Evolutionary conservation across 208 protist species (phyloP).

Genomic region (Trypanosoma scelopori): DNA sequence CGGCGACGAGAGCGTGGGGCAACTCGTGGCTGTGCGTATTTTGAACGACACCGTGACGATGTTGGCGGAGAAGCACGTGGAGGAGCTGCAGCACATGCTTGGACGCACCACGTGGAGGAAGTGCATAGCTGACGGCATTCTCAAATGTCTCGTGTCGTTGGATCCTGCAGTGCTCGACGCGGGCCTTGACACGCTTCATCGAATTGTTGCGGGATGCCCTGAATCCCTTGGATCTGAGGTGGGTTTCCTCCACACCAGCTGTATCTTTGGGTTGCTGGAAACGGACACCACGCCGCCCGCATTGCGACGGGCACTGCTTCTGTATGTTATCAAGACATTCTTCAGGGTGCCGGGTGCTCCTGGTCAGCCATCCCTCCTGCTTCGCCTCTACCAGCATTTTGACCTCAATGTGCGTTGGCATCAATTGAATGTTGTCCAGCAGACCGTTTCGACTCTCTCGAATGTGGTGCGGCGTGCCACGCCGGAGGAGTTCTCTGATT

Average conservation of each 20-base stretch:
- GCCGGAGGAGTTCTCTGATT: conserved; percentile 39
- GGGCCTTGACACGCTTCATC: conserved; percentile 88
- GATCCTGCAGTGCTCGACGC: conserved; percentile 82
- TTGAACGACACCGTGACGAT: conserved; percentile 52
- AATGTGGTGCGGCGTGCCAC: conserved; percentile 71
- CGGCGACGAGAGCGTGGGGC: conserved; percentile 72
- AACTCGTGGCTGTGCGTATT: conserved; percentile 64
- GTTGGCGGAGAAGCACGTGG: conserved; percentile 31
- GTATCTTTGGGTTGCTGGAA: conserved; percentile 92
- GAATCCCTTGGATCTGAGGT: conserved; percentile 73
- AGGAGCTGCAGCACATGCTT: conserved; percentile 45
- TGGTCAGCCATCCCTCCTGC: conserved; percentile 40
- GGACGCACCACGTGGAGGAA: conserved; percentile 41
- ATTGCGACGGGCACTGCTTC: conserved; percentile 88
- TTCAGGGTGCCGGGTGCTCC: conserved; percentile 16
- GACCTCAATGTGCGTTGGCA: conserved; percentile 82
- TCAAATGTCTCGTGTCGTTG: conserved; percentile 87
- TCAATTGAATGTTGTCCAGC: conserved; percentile 80
- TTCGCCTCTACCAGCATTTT: conserved; percentile 75
- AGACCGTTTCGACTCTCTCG: conserved; percentile 72
- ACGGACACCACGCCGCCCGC: conserved; percentile 80
- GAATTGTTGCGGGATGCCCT: conserved; percentile 56
- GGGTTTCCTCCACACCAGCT: conserved; percentile 90
- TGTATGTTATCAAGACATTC: conserved; percentile 76
- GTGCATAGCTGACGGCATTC: conserved; percentile 82